Conservation (phyloP, 2,329 filamentous ascomycete species). For the Arthrobotrys conoides region DNA sequence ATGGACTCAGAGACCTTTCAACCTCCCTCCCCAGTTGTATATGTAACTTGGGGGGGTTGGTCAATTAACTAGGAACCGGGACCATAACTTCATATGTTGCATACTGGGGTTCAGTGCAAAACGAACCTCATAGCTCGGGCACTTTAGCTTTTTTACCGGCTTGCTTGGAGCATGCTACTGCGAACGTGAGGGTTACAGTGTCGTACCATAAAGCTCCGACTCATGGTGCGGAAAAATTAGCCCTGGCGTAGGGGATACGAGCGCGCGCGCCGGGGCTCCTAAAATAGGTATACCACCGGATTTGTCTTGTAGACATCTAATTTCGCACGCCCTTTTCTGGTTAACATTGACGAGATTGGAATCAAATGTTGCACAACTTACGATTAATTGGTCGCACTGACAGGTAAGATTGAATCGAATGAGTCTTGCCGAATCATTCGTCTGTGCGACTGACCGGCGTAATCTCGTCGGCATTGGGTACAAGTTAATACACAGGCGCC, state of each 20-base stretch:
- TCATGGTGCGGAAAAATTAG: constrained; percentile 27
- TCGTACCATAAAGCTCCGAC: constrained; percentile 41
- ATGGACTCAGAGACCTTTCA: constrained; percentile 1
- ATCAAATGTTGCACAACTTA: constrained; percentile 19
- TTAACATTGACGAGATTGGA: constrained; percentile 19
- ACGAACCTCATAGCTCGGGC: constrained; percentile 44
- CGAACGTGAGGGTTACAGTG: constrained; percentile 25
- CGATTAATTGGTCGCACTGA: constrained; percentile 32
- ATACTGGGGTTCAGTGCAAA: too few relatives aligned
- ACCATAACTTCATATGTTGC: too few relatives aligned
- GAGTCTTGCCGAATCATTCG: constrained; percentile 23
- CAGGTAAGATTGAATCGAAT: constrained; percentile 40
- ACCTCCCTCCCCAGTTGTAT: constrained; percentile 8
- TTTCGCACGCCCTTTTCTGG: constrained; percentile 46
- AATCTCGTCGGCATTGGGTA: constrained; percentile 38
- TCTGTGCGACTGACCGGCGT: constrained; percentile 39
- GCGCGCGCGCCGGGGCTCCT: constrained; percentile 23
- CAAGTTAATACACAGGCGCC: constrained; percentile 27
- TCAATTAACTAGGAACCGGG: background rate
- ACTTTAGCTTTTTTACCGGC: constrained; percentile 37
- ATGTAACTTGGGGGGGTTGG: constrained; percentile 19
- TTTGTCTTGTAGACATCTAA: constrained; percentile 52
- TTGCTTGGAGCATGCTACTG: constrained; percentile 16
- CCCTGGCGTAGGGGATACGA: constrained; percentile 33
- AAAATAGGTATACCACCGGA: constrained; percentile 51